Conservation (phyloP, 2,329 filamentous ascomycete genomes). For the Phyllosticta paracitricarpa region DNA sequence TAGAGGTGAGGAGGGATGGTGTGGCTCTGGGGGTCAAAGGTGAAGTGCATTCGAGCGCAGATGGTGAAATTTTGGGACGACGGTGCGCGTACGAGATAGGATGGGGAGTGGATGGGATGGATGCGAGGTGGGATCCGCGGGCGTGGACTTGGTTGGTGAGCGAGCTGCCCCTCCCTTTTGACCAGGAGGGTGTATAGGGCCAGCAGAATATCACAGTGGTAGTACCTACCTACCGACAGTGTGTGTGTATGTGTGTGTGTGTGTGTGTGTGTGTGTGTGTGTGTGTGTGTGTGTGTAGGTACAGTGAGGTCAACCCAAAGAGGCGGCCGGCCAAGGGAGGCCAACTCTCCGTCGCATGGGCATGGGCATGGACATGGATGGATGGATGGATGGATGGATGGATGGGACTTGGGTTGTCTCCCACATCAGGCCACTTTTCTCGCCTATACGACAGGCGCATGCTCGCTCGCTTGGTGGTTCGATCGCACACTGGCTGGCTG, state of each 20-base stretch:
- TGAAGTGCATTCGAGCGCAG: slow-evolving; percentile 10
- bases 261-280: too few relatives aligned
- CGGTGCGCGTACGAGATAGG: neutral
- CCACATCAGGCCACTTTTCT: neutral
- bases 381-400: too few relatives aligned
- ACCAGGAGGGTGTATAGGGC: neutral
- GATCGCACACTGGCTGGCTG: neutral
- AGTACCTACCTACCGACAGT: too few relatives aligned
- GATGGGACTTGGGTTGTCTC: neutral
- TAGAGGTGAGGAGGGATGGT: slow-evolving; percentile 8
- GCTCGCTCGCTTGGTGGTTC: neutral
- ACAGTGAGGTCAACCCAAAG: neutral
- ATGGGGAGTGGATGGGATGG: too few relatives aligned
- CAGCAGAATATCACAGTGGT: neutral
- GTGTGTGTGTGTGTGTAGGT: too few relatives aligned
- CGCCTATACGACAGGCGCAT: neutral
- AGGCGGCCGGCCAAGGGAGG: neutral
- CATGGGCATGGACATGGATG: too few relatives aligned
- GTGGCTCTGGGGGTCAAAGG: slow-evolving; percentile 1
- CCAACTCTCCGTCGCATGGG: neutral
- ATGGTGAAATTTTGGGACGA: neutral
- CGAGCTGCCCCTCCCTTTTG: neutral
- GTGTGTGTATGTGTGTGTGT: too few relatives aligned
- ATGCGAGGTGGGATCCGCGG: neutral
- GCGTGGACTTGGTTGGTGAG: neutral